Evolutionary conservation across 495 filamentous ascomycete genomes (phyloP), one percentile per base, ranked within the genome.

Genomic region (Tetracladium setigerum): DNA sequence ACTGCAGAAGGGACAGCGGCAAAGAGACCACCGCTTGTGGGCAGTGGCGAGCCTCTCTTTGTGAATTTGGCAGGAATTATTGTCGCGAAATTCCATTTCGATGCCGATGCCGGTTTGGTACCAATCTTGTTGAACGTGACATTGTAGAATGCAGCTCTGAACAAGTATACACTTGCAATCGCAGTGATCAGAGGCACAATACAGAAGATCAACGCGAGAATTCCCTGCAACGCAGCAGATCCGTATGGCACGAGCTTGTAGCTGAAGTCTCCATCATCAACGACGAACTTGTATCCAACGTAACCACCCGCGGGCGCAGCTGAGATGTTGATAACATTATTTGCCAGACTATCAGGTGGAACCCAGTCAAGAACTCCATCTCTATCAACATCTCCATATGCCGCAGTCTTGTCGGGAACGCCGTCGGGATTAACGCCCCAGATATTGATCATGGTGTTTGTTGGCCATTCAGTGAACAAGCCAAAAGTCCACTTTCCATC

Each of bases 91-190:
- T 12, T 40, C 41, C 32, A 50, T 47, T 14, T 61, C 16, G 32
- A 52, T 49, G 19, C 47, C 60, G 22, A 27, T 7, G 7, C 75
- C 38, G 74, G 64, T 27, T 58, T 68, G 7, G 83, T 74, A 37
- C 83, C 83, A 10, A 77, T 61, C 56, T 83, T 71, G 58, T 84
- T 85, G 66, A 86, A 77, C 59, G 83, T 85, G 62, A 86, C 77
- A 18, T 77, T 71, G 62, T 85, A 86, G 62, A 84, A 86, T 15
- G 74, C 73, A 46, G 73, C 72, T 66, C 78, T 72, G 67, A 82
- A 86, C 2, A 76, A 56, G 56, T 70, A 83, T 1, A 78, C 69
- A 16, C 70, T 77, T 11, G 69, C 51, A 1, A 55, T 55, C 9
- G 68, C 81, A 5, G 71, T 72, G 5, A 70, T 5, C 12, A 78